Percentiles rank a stretch among this genome's conserved stretches.
These are phyloP conservation scores for Tulasnella sp. DNA, from an alignment of 768 basidiomycete species.

Conservation along the genomic window DNA sequence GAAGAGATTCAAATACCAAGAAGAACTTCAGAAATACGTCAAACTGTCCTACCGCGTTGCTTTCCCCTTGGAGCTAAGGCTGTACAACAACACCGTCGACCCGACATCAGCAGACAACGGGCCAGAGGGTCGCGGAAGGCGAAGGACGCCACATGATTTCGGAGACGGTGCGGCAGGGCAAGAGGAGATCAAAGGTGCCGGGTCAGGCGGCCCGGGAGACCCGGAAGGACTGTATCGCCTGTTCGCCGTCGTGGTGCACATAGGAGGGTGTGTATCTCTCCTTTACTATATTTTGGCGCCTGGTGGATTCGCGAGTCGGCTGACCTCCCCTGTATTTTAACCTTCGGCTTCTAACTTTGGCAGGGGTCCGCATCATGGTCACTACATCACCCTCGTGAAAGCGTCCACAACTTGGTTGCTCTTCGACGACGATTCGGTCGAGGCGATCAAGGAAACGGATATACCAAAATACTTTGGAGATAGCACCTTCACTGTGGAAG, in stretches of 20 bases:
- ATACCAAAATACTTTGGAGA: slow-evolving; percentile 96
- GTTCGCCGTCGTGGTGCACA: slow-evolving; percentile 98
- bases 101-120: slow-evolving; percentile 20
- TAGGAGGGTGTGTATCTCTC: slow-evolving; percentile 78
- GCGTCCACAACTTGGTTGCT: slow-evolving; percentile 79
- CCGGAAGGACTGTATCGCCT: slow-evolving; percentile 93
- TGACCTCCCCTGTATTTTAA: slow-evolving; percentile 29
- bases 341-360: slow-evolving; percentile 31
- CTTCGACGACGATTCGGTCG: slow-evolving; percentile 95
- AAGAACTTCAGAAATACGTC: slow-evolving; percentile 85
- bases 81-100: slow-evolving; percentile 92
- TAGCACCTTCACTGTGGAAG: slow-evolving; percentile 41
- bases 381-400: slow-evolving; percentile 95
- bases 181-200: slow-evolving; percentile 24
- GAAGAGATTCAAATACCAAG: slow-evolving; percentile 99
- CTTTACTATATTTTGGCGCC: slow-evolving; percentile 35
- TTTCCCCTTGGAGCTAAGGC: slow-evolving; percentile 89
- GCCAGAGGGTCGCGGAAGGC: slow-evolving; percentile 21
- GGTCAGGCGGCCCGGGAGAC: slow-evolving; percentile 52
- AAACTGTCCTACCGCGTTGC: slow-evolving; percentile 97
- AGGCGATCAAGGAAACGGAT: slow-evolving; percentile 82
- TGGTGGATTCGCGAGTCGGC: slow-evolving; percentile 32
- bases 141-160: slow-evolving; percentile 23
- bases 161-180: slow-evolving; percentile 7
- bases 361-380: slow-evolving; percentile 95